A percentile compares a stretch with the other conserved stretches of the same genome.
Conservation (phyloP, 2,329 filamentous ascomycete species). For the Neonectria sp. region DNA sequence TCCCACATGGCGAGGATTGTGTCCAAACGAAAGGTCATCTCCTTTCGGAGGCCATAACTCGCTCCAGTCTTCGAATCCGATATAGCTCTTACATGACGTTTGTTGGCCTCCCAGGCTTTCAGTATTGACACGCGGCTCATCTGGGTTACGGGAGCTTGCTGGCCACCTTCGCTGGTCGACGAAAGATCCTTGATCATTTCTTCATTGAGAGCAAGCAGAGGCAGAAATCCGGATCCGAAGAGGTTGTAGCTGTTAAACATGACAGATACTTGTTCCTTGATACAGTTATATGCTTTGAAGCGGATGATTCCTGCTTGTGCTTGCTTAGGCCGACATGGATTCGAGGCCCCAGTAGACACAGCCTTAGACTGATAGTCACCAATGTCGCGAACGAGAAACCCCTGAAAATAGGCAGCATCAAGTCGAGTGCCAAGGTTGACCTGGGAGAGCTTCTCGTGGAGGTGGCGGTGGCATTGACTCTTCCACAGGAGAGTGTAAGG, state of each 20-base stretch:
- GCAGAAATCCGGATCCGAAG: constrained; percentile 8
- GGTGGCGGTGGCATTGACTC: constrained; percentile 10
- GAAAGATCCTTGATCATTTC: constrained; percentile 13
- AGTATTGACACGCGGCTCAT: too few species aligned
- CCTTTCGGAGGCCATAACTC: too few species aligned
- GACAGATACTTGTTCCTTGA: constrained; percentile 9
- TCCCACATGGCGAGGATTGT: too few species aligned
- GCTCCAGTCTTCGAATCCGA: too few species aligned
- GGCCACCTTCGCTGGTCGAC: constrained; percentile 7
- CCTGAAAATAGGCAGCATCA: constrained; percentile 2
- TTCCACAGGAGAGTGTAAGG: constrained; percentile 11
- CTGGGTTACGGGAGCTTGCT: too few species aligned
- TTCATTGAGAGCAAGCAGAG: constrained; percentile 13
- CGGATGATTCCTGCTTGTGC: constrained; percentile 8
- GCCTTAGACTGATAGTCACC: neutral
- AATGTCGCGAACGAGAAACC: constrained; percentile 11
- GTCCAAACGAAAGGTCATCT: too few species aligned
- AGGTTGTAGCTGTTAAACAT: constrained; percentile 16
- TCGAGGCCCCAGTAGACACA: too few species aligned
- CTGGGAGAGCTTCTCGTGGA: constrained; percentile 8
- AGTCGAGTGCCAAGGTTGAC: neutral
- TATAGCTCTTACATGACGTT: too few species aligned
- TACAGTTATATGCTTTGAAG: constrained; percentile 17
- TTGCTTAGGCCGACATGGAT: constrained; percentile 7
- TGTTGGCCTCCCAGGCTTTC: too few species aligned